Conservation (phyloP, 768 basidiomycete species). For the Leccinum uliginosum region DNA sequence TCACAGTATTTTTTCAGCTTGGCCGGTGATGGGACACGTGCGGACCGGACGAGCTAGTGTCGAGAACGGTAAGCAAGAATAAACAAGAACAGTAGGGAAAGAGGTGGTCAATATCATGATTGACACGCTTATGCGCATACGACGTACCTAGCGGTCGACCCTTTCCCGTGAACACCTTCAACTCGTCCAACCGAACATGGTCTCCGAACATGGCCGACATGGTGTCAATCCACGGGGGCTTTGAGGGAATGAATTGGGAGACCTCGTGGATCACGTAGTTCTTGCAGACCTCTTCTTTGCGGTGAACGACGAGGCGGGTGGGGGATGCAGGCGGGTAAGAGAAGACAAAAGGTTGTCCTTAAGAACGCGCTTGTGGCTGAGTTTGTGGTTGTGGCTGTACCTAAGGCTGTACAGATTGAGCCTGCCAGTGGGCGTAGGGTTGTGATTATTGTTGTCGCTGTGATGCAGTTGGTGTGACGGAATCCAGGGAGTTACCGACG, state of each 20-base stretch:
- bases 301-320: slow-evolving; percentile 22
- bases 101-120: not conserved
- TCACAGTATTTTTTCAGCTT: slow-evolving; percentile 73
- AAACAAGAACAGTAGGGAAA: not conserved
- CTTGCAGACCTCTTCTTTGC: slow-evolving; percentile 51
- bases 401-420: not conserved
- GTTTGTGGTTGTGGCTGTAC: not conserved
- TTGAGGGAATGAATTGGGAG: slow-evolving; percentile 40
- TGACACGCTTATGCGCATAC: not conserved
- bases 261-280: slow-evolving; percentile 71
- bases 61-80: not conserved
- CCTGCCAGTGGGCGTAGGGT: not conserved
- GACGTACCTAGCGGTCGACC: slow-evolving; percentile 58
- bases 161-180: slow-evolving; percentile 62
- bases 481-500: not conserved
- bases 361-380: not conserved
- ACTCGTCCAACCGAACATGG: slow-evolving; percentile 75
- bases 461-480: not conserved
- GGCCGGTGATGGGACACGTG: slow-evolving; percentile 76
- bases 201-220: slow-evolving; percentile 84
- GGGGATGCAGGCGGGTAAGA: slow-evolving; percentile 10
- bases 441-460: slow-evolving; percentile 2
- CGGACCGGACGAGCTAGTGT: slow-evolving; percentile 52
- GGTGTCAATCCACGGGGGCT: slow-evolving; percentile 65
- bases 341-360: slow-evolving; percentile 1